A percentile compares a stretch with the other conserved stretches of the same genome.
These are phyloP conservation scores for Trichoderma harzianum DNA, from an alignment of 2,329 filamentous ascomycete species.

Conservation along the genomic window DNA sequence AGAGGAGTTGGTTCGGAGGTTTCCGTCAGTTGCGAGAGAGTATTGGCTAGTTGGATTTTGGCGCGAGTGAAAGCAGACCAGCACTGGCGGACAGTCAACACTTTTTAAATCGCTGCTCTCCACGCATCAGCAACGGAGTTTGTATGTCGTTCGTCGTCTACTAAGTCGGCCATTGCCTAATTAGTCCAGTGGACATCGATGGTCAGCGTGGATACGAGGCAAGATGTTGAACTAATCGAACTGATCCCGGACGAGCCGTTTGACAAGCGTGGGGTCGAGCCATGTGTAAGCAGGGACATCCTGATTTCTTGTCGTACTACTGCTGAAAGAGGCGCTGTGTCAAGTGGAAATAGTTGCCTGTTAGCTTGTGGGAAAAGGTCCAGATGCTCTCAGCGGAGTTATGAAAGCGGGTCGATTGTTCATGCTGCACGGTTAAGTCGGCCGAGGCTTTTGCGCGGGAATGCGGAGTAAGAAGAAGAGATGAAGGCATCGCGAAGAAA, in stretches of 20 bases:
- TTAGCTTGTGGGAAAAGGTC: not conserved
- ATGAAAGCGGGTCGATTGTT: not conserved
- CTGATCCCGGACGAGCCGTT: not conserved
- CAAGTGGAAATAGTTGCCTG: not conserved
- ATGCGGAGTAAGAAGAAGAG: not conserved
- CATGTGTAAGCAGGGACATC: not conserved
- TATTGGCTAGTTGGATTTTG: not conserved
- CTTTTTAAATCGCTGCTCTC: not conserved
- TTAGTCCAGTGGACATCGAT: not conserved
- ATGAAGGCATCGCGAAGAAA: not conserved
- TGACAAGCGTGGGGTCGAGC: not conserved
- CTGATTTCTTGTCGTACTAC: not conserved
- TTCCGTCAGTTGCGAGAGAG: not conserved
- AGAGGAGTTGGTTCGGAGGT: not conserved
- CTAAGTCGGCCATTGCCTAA: conserved; percentile 1
- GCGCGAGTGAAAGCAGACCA: not conserved
- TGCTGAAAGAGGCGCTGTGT: not conserved
- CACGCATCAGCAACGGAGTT: not conserved
- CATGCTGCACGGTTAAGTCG: not conserved
- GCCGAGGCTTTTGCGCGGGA: not conserved
- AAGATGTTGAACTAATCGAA: not conserved
- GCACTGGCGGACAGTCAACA: not conserved
- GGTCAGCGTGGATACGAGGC: not conserved
- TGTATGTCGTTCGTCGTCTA: not conserved
- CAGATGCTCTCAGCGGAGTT: not conserved